Conservation (phyloP, 2,329 filamentous ascomycete species). For the Cladosporium sphaerospermum region DNA sequence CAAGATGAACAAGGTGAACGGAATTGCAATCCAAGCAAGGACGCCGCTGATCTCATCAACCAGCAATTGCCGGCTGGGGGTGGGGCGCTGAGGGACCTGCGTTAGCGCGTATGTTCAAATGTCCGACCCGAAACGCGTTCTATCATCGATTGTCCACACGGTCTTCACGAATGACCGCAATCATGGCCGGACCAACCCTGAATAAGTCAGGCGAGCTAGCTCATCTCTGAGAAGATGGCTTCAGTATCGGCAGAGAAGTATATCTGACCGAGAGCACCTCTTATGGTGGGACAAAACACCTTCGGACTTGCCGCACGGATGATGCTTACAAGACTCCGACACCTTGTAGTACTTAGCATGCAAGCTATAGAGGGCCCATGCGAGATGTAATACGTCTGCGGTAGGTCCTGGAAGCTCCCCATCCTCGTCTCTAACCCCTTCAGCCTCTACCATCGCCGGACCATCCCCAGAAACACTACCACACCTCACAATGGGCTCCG, state of each 20-base stretch:
- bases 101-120: neutral
- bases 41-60: conserved; percentile 5
- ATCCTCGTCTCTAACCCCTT: neutral
- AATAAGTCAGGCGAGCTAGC: no score
- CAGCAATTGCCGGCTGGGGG: neutral
- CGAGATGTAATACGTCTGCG: neutral
- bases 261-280: no score
- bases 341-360: conserved; percentile 3
- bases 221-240: no score
- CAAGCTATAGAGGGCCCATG: conserved; percentile 2
- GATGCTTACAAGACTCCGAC: conserved; percentile 5
- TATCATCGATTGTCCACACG: neutral
- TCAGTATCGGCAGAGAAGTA: no score
- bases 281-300: neutral
- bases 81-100: conserved; percentile 1
- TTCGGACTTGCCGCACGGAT: conserved; percentile 8
- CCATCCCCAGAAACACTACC: neutral
- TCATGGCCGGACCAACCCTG: no score
- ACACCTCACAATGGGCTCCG: conserved; percentile 6
- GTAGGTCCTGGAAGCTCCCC: neutral
- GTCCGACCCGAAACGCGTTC: neutral
- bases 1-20: no score
- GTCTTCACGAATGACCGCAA: neutral
- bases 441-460: neutral
- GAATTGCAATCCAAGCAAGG: neutral